Conservation (phyloP, 2,329 filamentous ascomycete species). For the Colletotrichum kahawae region DNA sequence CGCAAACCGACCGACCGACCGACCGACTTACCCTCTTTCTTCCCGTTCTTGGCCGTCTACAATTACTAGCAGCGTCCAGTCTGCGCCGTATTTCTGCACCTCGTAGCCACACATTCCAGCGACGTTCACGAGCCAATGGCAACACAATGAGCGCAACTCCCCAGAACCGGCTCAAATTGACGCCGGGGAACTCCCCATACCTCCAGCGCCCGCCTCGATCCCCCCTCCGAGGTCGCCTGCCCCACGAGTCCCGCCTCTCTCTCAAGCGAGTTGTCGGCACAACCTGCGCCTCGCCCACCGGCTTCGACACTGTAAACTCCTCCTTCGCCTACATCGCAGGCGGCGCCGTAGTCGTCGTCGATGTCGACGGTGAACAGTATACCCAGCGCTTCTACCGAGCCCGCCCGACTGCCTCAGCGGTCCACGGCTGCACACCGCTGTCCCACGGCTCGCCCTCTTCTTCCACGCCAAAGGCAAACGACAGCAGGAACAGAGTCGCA, state of each 20-base stretch:
- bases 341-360: slow-evolving; percentile 89
- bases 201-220: slow-evolving; percentile 67
- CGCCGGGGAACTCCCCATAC: slow-evolving; percentile 79
- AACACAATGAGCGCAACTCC: slow-evolving; percentile 64
- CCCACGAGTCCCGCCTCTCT: slow-evolving; percentile 66
- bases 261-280: slow-evolving; percentile 89
- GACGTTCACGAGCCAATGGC: slow-evolving; percentile 51
- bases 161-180: slow-evolving; percentile 68
- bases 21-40: neutral
- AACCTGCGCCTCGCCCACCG: slow-evolving; percentile 82
- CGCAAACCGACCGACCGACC: neutral
- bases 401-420: slow-evolving; percentile 75
- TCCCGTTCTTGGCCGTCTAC: neutral
- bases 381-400: slow-evolving; percentile 91
- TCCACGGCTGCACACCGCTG: slow-evolving; percentile 58
- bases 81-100: slow-evolving; percentile 1
- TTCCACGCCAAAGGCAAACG: slow-evolving; percentile 64
- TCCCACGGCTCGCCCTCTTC: slow-evolving; percentile 55
- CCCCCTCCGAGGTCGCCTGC: slow-evolving; percentile 54
- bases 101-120: neutral
- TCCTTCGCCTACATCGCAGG: slow-evolving; percentile 92
- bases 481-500: slow-evolving; percentile 64
- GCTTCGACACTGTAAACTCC: slow-evolving; percentile 80
- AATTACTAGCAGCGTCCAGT: neutral
- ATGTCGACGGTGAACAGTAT: slow-evolving; percentile 71